Evolutionary conservation across 805 yeast genomes (phyloP), one percentile per base, ranked within the genome.

Genomic region (Sugiyamaella marilandica): DNA sequence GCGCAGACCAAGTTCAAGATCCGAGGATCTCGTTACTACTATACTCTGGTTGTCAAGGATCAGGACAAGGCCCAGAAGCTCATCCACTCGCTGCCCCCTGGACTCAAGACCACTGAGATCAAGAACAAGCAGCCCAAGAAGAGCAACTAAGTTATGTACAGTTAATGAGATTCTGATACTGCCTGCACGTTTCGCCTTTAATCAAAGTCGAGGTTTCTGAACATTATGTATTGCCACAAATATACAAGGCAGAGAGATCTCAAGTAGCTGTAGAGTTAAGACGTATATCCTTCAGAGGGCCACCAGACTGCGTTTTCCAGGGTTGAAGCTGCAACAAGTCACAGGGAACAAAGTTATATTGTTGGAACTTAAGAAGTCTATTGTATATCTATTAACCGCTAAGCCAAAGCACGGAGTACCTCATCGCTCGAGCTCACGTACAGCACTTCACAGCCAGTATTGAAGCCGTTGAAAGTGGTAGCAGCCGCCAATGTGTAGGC

Each of bases 1-100:
- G 85, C 86, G 79, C 94, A 87, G 79, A 90, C 97, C 81, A 94
- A 94, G 80, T 94, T 94, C 91, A 94, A 94, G 87, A 88, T 94
- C 72, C 90, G 98, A 84, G 97, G 97, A 76, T 71, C 96, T 62
- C 89, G 81, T 76, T 76, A 87, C 82, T 84, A 89, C 73, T 94
- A 94, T 87, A 94, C 99, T 68, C 82, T 92, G 77, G 87, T 87
- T 67, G 92, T 94, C 71, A 83, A 86, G 80, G 98, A 94, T 76
- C 86, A 89, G 71, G 85, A 88, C 76, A 91, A 90, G 84, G 98
- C 98, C 70, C 84, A 87, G 85, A 94, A 94, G 83, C 83, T 94
- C 79, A 84, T 87, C 73, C 97, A 91, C 82, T 87, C 98, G 71
- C 82, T 94, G 71, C 97, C 98, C 76, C 96, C 99, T 74, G 67